phyloP scores from a whole-genome alignment of 345 rosid species.

The Dimocarpus longan region DNA sequence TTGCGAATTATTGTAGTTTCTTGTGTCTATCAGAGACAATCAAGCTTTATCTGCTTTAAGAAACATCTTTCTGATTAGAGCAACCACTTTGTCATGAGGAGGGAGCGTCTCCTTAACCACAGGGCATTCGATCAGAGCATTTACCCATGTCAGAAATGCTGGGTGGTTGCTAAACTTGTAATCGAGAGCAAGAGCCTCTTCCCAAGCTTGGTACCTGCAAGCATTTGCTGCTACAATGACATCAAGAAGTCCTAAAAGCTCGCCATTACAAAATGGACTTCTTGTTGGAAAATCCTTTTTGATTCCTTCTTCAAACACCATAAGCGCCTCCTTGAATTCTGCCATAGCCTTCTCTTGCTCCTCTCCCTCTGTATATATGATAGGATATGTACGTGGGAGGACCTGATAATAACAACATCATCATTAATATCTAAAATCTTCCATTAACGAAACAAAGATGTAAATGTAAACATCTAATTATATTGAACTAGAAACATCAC shows the following conservation, averaged over 20 bases:
- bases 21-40: not conserved
- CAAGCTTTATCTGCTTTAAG: not conserved
- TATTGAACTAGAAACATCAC: not conserved
- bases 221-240: conserved; percentile 15
- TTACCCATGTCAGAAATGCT: conserved; percentile 22
- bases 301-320: conserved; percentile 28
- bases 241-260: conserved; percentile 27
- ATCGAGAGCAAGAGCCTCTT: conserved; percentile 17
- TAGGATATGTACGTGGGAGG: not conserved
- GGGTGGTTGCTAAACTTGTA: not conserved
- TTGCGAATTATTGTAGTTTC: too few relatives aligned
- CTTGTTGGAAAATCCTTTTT: conserved; percentile 20
- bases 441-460: not conserved
- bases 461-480: not conserved
- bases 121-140: conserved; percentile 17
- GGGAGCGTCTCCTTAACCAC: conserved; percentile 30
- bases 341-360: conserved; percentile 25
- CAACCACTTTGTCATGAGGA: conserved; percentile 19
- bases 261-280: conserved; percentile 11
- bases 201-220: conserved; percentile 26
- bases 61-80: conserved; percentile 11
- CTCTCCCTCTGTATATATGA: conserved; percentile 19
- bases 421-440: not conserved
- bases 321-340: conserved; percentile 9
- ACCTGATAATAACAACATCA: conserved; percentile 3